Percentiles rank a stretch among this genome's conserved stretches.
phyloP scores from a whole-genome alignment of 2,329 filamentous ascomycete genomes.

The Monosporascus sp. region DNA sequence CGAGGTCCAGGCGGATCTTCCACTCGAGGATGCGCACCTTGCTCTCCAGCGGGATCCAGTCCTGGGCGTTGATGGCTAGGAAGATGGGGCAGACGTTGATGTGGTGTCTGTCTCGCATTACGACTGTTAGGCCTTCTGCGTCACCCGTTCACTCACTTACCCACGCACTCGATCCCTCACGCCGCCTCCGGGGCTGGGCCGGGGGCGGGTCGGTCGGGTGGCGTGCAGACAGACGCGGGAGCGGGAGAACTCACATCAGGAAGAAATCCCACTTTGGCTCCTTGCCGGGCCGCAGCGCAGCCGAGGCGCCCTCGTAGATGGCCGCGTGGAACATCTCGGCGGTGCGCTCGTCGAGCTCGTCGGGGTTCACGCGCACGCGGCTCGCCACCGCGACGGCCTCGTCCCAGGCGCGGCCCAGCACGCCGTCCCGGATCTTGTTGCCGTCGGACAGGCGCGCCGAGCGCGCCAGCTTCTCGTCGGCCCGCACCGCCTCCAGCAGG shows the following conservation, averaged over 20 bases:
- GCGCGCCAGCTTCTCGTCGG: slow-evolving; percentile 49
- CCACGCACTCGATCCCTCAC: no score
- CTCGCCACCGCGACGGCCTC: slow-evolving; percentile 59
- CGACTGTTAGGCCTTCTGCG: no score
- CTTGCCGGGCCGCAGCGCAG: slow-evolving; percentile 60
- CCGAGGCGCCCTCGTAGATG: slow-evolving; percentile 43
- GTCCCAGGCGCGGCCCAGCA: slow-evolving; percentile 56
- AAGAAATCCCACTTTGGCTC: slow-evolving; percentile 77
- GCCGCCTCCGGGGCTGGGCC: no score
- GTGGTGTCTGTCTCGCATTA: slow-evolving; percentile 60
- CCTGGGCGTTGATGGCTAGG: slow-evolving; percentile 55
- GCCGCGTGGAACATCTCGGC: slow-evolving; percentile 64
- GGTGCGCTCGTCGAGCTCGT: slow-evolving; percentile 50
- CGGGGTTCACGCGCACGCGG: slow-evolving; percentile 50
- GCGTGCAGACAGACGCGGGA: no score
- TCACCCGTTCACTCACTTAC: not conserved
- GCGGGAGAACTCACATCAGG: slow-evolving; percentile 41
- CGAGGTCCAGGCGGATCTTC: slow-evolving; percentile 71
- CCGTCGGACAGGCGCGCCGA: slow-evolving; percentile 47
- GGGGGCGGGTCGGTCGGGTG: not conserved
- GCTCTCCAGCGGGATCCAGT: slow-evolving; percentile 53
- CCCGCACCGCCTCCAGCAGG: slow-evolving; percentile 56
- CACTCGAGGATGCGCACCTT: slow-evolving; percentile 73
- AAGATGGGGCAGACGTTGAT: slow-evolving; percentile 71
- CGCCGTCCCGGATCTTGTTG: slow-evolving; percentile 65